Conservation (phyloP, 192 early-diverging fungal genomes). For the Gonapodya prolifera region DNA sequence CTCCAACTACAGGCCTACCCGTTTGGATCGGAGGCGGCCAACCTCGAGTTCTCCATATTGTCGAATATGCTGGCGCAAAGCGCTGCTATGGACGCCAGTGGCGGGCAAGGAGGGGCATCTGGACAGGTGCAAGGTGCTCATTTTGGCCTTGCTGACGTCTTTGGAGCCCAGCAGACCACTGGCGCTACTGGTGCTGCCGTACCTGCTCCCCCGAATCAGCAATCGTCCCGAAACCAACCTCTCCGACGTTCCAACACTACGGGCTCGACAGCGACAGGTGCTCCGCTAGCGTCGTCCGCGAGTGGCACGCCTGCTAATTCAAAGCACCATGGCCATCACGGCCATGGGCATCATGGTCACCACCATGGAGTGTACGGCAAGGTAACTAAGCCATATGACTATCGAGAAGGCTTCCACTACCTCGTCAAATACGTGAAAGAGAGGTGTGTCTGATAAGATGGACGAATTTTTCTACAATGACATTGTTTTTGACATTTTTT, state of each 20-base stretch:
- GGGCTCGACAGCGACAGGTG: neutral
- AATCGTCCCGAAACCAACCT: neutral
- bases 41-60: constrained; percentile 78
- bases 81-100: neutral
- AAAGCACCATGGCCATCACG: constrained; percentile 1
- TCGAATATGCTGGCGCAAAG: constrained; percentile 66
- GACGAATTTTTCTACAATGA: neutral
- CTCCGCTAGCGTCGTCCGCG: neutral
- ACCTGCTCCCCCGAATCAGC: neutral
- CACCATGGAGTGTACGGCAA: constrained; percentile 63
- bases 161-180: neutral
- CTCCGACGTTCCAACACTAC: neutral
- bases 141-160: neutral
- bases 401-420: constrained; percentile 88
- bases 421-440: constrained; percentile 68
- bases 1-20: constrained; percentile 15
- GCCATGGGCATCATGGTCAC: constrained; percentile 6
- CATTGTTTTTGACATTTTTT: neutral
- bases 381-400: constrained; percentile 74
- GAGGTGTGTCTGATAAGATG: constrained; percentile 25
- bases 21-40: constrained; percentile 81
- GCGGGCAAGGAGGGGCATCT: neutral
- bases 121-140: neutral
- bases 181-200: neutral
- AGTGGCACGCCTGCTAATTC: neutral